Evolutionary conservation across 768 basidiomycete genomes (phyloP).

Genomic region (Leccinum subgranulosum): DNA sequence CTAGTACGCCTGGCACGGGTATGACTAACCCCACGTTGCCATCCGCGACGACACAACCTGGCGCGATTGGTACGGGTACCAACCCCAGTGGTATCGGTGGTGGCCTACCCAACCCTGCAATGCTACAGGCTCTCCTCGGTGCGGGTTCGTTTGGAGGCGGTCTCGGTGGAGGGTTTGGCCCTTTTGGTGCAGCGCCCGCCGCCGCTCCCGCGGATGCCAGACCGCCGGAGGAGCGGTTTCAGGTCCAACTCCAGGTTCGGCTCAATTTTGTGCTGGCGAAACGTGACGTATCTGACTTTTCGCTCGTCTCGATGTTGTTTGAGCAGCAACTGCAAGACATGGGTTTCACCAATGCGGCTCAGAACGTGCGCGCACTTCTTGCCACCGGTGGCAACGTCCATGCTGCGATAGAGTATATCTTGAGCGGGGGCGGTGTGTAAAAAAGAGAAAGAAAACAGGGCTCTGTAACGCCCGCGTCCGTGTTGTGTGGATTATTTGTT

Average conservation of each 20-base stretch:
- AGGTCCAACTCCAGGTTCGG: conserved; percentile 73
- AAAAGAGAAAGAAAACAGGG: not conserved
- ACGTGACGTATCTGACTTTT: not conserved
- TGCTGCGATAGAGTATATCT: conserved; percentile 89
- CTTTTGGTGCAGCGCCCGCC: conserved; percentile 18
- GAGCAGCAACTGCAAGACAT: conserved; percentile 89
- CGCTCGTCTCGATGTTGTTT: not conserved
- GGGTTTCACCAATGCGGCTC: conserved; percentile 87
- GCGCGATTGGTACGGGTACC: conserved; percentile 24
- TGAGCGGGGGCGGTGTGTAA: conserved; percentile 63
- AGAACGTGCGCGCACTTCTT: conserved; percentile 87
- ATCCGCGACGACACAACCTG: conserved; percentile 17
- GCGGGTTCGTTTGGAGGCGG: not conserved
- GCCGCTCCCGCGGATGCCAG: conserved; percentile 61
- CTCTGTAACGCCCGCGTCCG: no score
- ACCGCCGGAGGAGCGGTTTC: conserved; percentile 89
- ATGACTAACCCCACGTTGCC: conserved; percentile 25
- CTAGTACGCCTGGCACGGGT: conserved; percentile 13
- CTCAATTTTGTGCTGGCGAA: no score
- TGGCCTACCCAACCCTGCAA: conserved; percentile 39
- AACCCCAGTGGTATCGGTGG: conserved; percentile 3
- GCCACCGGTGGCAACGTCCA: conserved; percentile 94
- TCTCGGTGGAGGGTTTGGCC: conserved; percentile 18
- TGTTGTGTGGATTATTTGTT: no score
- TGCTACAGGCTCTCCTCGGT: conserved; percentile 33